Percentiles rank a stretch among this genome's conserved stretches.
These are phyloP conservation scores for Dovyalis caffra DNA, from an alignment of 345 rosid genomes.

Conservation along the genomic window DNA sequence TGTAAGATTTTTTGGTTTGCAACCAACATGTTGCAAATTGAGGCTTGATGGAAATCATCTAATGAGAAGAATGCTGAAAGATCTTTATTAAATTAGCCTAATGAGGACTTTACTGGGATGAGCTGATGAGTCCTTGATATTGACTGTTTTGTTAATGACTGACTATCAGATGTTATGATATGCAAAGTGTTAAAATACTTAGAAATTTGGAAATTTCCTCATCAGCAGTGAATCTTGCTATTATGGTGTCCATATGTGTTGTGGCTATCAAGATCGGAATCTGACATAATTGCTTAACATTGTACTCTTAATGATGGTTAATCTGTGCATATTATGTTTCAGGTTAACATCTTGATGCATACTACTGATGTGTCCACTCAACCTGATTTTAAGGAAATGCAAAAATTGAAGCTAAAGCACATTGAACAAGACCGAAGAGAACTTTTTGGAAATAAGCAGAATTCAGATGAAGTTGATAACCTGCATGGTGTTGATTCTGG, in stretches of 20 bases:
- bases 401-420: slow-evolving; percentile 43
- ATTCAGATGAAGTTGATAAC: slow-evolving; percentile 8
- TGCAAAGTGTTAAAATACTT: too few species aligned
- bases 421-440: slow-evolving; percentile 56
- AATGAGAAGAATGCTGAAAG: too few species aligned
- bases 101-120: neutral
- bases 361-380: slow-evolving; percentile 38
- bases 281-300: neutral
- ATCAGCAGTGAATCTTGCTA: neutral
- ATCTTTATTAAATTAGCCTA: neutral
- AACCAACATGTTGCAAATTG: too few species aligned
- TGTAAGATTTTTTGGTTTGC: neutral
- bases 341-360: slow-evolving; percentile 75
- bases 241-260: neutral
- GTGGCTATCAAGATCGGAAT: neutral
- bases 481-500: neutral
- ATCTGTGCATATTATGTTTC: slow-evolving; percentile 10
- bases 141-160: neutral
- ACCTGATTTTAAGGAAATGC: slow-evolving; percentile 14
- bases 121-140: neutral
- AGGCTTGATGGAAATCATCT: neutral
- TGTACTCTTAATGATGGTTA: neutral
- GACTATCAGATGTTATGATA: too few species aligned
- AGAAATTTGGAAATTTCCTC: too few species aligned
- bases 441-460: slow-evolving; percentile 32